phyloP scores from a whole-genome alignment of 1,139 yeast species.

The Nematodospora anomalae region DNA sequence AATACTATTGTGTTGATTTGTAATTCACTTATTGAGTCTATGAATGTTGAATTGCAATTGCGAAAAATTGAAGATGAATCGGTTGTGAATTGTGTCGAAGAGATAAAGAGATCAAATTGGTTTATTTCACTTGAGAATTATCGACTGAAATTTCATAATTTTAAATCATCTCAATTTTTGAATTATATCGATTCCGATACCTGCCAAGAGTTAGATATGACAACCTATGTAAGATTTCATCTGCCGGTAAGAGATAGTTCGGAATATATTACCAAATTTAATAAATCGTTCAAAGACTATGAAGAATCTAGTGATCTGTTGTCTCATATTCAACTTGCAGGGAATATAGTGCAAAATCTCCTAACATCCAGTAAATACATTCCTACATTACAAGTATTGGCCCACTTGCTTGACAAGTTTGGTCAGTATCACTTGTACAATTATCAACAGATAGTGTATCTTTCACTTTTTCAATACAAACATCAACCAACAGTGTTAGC shows the following conservation, averaged over 20 bases:
- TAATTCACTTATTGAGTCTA: slow-evolving; percentile 20
- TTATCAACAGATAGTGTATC: slow-evolving; percentile 30
- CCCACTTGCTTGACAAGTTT: slow-evolving; percentile 27
- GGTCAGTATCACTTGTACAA: slow-evolving; percentile 22
- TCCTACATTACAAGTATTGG: slow-evolving; percentile 27
- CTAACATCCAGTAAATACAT: slow-evolving; percentile 20
- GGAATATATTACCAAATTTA: slow-evolving; percentile 23
- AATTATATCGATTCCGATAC: slow-evolving; percentile 27
- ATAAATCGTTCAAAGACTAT: slow-evolving; percentile 19
- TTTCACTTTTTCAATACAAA: slow-evolving; percentile 25
- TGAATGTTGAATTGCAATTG: slow-evolving; percentile 27
- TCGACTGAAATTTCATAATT: slow-evolving; percentile 16
- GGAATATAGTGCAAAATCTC: slow-evolving; percentile 21
- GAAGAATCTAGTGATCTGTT: slow-evolving; percentile 11
- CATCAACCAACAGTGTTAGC: slow-evolving; percentile 23
- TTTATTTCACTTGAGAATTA: slow-evolving; percentile 22
- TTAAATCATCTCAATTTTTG: slow-evolving; percentile 34
- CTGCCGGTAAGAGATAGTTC: slow-evolving; percentile 10
- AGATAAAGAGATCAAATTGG: slow-evolving; percentile 14
- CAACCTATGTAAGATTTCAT: slow-evolving; percentile 9
- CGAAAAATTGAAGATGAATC: slow-evolving; percentile 12
- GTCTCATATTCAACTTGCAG: slow-evolving; percentile 25
- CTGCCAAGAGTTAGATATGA: slow-evolving; percentile 5
- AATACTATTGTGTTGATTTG: slow-evolving; percentile 22
- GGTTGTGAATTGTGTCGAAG: slow-evolving; percentile 14